phyloP scores from a whole-genome alignment of 768 basidiomycete genomes.

The Tylopilus plumbeoviolaceoides region DNA sequence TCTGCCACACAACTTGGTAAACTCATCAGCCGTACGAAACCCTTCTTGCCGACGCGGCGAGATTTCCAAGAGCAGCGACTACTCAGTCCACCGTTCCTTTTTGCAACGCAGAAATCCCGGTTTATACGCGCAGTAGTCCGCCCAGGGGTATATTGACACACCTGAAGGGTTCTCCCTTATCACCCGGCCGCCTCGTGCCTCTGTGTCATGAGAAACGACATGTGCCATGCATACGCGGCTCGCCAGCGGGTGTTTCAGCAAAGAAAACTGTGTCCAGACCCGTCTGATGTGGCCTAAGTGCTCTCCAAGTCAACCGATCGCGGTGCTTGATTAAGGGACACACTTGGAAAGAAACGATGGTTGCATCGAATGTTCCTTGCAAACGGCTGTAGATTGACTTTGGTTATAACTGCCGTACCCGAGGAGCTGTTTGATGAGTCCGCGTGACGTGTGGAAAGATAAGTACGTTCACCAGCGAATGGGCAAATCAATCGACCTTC shows the following conservation, averaged over 20 bases:
- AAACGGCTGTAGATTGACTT: slow-evolving; percentile 25
- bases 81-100: not conserved
- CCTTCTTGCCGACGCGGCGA: slow-evolving; percentile 3
- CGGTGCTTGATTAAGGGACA: slow-evolving; percentile 5
- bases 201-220: slow-evolving; percentile 10
- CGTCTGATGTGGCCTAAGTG: not conserved
- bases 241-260: slow-evolving; percentile 12
- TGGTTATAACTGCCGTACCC: slow-evolving; percentile 29
- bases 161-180: slow-evolving; percentile 1
- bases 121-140: not conserved
- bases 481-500: slow-evolving; percentile 22
- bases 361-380: slow-evolving; percentile 32
- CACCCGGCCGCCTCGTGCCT: slow-evolving; percentile 5
- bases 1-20: no score
- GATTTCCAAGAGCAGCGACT: not conserved
- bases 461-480: slow-evolving; percentile 6
- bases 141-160: not conserved
- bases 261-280: slow-evolving; percentile 1
- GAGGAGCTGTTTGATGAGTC: slow-evolving; percentile 37
- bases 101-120: not conserved
- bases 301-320: slow-evolving; percentile 10
- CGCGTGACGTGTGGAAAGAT: slow-evolving; percentile 43
- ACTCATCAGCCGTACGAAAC: not conserved
- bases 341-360: slow-evolving; percentile 9
- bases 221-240: not conserved